A percentile compares a stretch with the other conserved stretches of the same genome.
These are phyloP conservation scores for Aspergillus saccharolyticus DNA, from an alignment of 495 filamentous ascomycete species.

Conservation along the genomic window DNA sequence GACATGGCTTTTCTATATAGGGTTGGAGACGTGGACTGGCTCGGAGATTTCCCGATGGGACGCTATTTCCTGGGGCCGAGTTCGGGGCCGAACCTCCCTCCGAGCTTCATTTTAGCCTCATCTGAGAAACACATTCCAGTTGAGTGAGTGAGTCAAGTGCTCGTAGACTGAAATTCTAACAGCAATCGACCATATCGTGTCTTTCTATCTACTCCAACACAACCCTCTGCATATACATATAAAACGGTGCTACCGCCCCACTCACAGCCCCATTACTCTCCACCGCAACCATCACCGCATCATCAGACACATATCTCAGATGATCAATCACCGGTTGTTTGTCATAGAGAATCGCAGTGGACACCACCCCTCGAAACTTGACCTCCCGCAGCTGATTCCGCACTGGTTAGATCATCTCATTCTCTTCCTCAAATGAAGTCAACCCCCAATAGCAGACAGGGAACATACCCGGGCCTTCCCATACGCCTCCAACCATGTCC, in stretches of 20 bases:
- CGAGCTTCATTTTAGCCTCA: background rate
- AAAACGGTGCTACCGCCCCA: background rate
- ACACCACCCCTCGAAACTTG: background rate
- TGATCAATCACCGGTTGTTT: background rate
- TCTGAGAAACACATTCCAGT: background rate
- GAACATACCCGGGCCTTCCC: background rate
- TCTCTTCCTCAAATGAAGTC: too few relatives aligned
- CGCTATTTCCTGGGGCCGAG: background rate
- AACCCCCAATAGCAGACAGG: too few relatives aligned
- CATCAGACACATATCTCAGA: background rate
- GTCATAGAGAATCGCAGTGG: background rate
- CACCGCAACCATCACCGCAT: background rate
- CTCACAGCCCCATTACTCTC: background rate
- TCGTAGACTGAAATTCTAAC: too few relatives aligned
- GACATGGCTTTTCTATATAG: background rate
- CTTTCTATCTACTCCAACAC: background rate
- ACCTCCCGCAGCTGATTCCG: background rate
- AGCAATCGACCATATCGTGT: too few relatives aligned
- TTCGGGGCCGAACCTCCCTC: constrained; percentile 1
- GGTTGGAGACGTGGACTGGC: background rate
- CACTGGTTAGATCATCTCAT: background rate
- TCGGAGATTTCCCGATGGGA: background rate
- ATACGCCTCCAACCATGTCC: background rate
- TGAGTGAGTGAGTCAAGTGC: background rate
- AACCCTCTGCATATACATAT: background rate